These are phyloP conservation scores for Blastobotrys buckinghamii DNA, from an alignment of 1,139 yeast species.

Conservation along the genomic window DNA sequence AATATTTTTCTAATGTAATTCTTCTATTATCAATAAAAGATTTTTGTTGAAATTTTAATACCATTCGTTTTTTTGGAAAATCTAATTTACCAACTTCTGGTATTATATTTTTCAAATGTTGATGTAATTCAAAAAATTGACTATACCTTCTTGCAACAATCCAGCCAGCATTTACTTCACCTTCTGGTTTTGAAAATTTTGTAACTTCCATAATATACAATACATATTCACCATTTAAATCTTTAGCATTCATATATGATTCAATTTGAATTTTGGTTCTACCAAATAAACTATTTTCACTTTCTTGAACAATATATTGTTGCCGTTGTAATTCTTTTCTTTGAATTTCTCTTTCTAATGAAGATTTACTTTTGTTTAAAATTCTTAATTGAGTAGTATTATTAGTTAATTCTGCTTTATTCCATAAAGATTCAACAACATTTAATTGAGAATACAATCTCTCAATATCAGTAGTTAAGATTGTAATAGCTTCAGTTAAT, in stretches of 20 bases:
- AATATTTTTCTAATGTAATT: slow-evolving; percentile 53
- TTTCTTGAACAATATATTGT: slow-evolving; percentile 78
- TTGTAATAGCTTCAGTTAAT: slow-evolving; percentile 59
- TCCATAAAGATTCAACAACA: slow-evolving; percentile 59
- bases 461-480: slow-evolving; percentile 52
- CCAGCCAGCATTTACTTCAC: slow-evolving; percentile 69
- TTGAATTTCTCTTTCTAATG: slow-evolving; percentile 64
- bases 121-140: slow-evolving; percentile 71
- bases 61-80: slow-evolving; percentile 61
- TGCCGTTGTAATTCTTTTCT: slow-evolving; percentile 69
- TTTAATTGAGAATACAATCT: slow-evolving; percentile 55
- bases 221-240: slow-evolving; percentile 55
- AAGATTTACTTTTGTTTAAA: slow-evolving; percentile 56
- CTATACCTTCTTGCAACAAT: slow-evolving; percentile 81
- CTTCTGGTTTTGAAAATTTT: slow-evolving; percentile 42
- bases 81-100: slow-evolving; percentile 45
- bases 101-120: slow-evolving; percentile 52
- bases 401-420: slow-evolving; percentile 79
- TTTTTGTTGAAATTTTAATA: slow-evolving; percentile 55
- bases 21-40: slow-evolving; percentile 63
- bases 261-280: slow-evolving; percentile 62
- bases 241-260: slow-evolving; percentile 49
- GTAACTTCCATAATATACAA: slow-evolving; percentile 75
- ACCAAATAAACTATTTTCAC: slow-evolving; percentile 70
- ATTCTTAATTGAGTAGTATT: slow-evolving; percentile 64